Percentiles rank a stretch among this genome's conserved stretches.
These are phyloP conservation scores for Oidiodendron maius DNA, from an alignment of 495 filamentous ascomycete genomes.

Conservation along the genomic window DNA sequence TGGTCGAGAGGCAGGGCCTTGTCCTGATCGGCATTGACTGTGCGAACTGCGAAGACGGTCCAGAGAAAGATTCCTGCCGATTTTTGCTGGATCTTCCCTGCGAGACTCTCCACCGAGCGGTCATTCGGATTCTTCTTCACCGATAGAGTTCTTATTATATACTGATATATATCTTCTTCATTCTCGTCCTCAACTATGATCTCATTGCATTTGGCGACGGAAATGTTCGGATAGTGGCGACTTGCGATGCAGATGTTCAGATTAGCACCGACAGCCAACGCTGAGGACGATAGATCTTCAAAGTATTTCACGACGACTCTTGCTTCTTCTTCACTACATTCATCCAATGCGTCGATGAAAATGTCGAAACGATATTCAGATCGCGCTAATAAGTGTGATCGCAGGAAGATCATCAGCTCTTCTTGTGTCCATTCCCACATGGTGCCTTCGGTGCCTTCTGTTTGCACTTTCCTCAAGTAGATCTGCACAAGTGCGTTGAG, in stretches of 20 bases:
- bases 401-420: constrained; percentile 11
- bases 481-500: constrained; percentile 14
- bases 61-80: constrained; percentile 27
- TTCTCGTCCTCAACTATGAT: constrained; percentile 18
- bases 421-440: constrained; percentile 22
- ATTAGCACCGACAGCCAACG: not conserved
- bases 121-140: constrained; percentile 16
- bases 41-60: constrained; percentile 23
- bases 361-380: constrained; percentile 18
- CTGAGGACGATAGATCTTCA: not conserved
- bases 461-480: not conserved
- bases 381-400: too few relatives aligned
- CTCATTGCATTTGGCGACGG: constrained; percentile 9
- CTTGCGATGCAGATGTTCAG: constrained; percentile 31
- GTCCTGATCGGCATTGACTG: constrained; percentile 1
- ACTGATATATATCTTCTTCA: constrained; percentile 15
- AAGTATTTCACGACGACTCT: constrained; percentile 16
- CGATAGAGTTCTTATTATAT: too few relatives aligned
- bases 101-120: constrained; percentile 9
- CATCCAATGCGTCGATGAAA: constrained; percentile 28
- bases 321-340: constrained; percentile 26
- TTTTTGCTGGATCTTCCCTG: constrained; percentile 12
- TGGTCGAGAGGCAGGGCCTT: not conserved
- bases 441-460: constrained; percentile 16
- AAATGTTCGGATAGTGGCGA: constrained; percentile 27